These are phyloP conservation scores for Eremochloa ophiuroides DNA, from an alignment of 176 grass and related monocot genomes.

Conservation along the genomic window DNA sequence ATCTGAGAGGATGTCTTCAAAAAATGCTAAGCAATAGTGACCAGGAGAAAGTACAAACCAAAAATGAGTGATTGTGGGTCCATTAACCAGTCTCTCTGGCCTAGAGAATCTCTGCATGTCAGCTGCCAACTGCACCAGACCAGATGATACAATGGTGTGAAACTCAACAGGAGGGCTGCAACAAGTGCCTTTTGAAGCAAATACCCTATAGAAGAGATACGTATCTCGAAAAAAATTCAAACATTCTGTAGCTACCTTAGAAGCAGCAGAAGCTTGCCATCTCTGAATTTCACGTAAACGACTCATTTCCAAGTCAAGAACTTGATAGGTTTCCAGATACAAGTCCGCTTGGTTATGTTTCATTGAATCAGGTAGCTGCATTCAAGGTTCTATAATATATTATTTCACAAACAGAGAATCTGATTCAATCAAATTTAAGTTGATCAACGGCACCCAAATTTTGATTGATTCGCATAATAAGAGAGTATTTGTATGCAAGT, in stretches of 20 bases:
- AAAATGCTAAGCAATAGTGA: constrained; percentile 22
- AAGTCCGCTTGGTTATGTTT: constrained; percentile 96
- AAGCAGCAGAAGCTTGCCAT: constrained; percentile 98
- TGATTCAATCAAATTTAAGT: constrained; percentile 1
- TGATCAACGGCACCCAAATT: not conserved
- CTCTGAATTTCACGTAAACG: constrained; percentile 98
- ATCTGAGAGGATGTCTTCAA: not conserved
- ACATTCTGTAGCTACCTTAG: constrained; percentile 57
- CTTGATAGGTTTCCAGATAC: constrained; percentile 96
- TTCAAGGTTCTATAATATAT: constrained; percentile 26
- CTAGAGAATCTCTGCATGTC: constrained; percentile 98
- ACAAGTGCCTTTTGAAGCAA: constrained; percentile 11
- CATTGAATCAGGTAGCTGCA: constrained; percentile 98
- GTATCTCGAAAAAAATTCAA: constrained; percentile 11
- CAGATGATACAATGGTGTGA: constrained; percentile 38
- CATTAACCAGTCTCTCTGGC: constrained; percentile 95
- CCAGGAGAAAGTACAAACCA: constrained; percentile 59
- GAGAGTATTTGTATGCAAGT: constrained; percentile 1
- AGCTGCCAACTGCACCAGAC: constrained; percentile 75
- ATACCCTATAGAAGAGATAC: constrained; percentile 12
- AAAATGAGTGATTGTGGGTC: constrained; percentile 94
- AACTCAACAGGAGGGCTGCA: constrained; percentile 13
- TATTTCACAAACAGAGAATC: constrained; percentile 13
- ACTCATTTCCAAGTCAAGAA: constrained; percentile 97
- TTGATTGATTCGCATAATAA: constrained; percentile 2